phyloP scores from a whole-genome alignment of 2,329 filamentous ascomycete species.

The Ophiosphaerella herpotricha region DNA sequence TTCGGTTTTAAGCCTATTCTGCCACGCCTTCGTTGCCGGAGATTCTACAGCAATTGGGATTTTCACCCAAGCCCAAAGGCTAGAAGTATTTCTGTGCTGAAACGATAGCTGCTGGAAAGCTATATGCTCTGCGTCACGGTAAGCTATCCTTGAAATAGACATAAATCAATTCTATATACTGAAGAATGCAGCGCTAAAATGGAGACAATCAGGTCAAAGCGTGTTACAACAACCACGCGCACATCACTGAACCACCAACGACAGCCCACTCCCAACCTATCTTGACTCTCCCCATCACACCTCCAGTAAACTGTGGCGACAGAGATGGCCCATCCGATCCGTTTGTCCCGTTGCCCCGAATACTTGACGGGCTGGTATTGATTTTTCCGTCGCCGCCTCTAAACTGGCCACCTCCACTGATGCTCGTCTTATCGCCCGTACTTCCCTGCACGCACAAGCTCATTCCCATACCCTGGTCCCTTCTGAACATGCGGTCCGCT shows the following conservation, averaged over 20 bases:
- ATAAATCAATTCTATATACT: too few relatives aligned
- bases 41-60: too few relatives aligned
- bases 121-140: too few relatives aligned
- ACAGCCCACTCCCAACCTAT: not conserved
- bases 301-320: slow-evolving; percentile 6
- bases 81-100: too few relatives aligned
- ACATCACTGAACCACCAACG: not conserved
- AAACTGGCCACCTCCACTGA: slow-evolving; percentile 39
- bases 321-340: not conserved
- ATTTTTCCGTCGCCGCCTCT: slow-evolving; percentile 29
- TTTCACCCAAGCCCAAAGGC: too few relatives aligned
- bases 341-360: not conserved
- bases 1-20: too few relatives aligned
- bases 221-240: too few relatives aligned
- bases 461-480: slow-evolving; percentile 14
- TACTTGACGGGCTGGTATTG: slow-evolving; percentile 2
- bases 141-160: too few relatives aligned
- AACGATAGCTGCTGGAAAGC: too few relatives aligned
- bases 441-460: slow-evolving; percentile 35
- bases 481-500: slow-evolving; percentile 43
- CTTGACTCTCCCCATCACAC: not conserved
- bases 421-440: slow-evolving; percentile 32
- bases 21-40: too few relatives aligned
- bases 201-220: too few relatives aligned
- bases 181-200: too few relatives aligned